Base-by-base conservation (phyloP, 2,329 filamentous ascomycete genomes). In the Trichothecium sympodiale region DNA sequence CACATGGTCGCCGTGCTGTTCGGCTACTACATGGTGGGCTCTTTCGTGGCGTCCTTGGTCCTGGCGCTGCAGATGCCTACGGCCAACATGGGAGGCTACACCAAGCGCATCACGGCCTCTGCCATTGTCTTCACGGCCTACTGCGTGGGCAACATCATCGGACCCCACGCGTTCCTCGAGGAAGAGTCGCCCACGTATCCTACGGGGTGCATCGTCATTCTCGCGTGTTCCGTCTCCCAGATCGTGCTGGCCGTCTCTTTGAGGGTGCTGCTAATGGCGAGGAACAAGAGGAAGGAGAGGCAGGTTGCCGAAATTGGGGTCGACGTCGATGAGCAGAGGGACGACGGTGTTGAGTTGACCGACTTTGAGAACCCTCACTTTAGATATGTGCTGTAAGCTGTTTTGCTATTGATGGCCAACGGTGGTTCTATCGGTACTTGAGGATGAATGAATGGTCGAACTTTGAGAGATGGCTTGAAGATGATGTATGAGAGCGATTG, bases 31-130 rank as follows among this genome's bases (percentile, higher is more conserved):
- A 64, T 73, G 18, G 42, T 57, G 7, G 57, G 67, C 0, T 51
- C 60, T 1, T 74, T 61, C 35, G 71, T 74, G 3, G 58, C 62
- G 1, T 66, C 66, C 2, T 50, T 75, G 7, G 69, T 74, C 0
- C 53, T 74, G 1, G 67, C 68, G 0, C 55, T 75, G 23, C 71
- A 70, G 41, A 60, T 71, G 51, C 67, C 67, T 1, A 61, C 64
- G 1, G 54, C 60, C 4, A 70, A 69, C 18, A 44, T 69, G 1
- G 65, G 57, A 3, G 64, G 64, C 3, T 67, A 66, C 41, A 67
- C 64, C 2, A 67, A 67, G 47, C 56, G 64, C 4, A 58, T 61
- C 8, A 64, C 64, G 0, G 53, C 56, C 1, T 62, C 63, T 0
- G 65, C 62, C 0, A 52, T 69, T 25, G 63, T 67, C 0, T 69